Base-by-base conservation (phyloP, 1,284 basidiomycete genomes). In the Pseudozyma sp. region DNA sequence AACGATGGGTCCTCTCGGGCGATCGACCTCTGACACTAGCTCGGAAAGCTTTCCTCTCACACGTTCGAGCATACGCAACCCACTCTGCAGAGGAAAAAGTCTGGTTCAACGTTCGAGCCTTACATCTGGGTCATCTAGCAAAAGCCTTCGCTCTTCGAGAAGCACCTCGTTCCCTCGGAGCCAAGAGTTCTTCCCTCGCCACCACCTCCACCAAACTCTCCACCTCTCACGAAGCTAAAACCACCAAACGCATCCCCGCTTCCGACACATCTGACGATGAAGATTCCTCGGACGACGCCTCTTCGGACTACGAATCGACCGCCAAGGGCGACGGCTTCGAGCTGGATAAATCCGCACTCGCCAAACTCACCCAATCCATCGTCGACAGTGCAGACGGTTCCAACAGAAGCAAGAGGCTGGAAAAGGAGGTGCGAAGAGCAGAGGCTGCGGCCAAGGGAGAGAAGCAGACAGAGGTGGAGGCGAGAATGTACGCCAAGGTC, bases 81-180 rank as follows among this genome's bases (percentile, higher is more conserved):
- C 97, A 99, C 86, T 95, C 96, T 0, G 89, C 92, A 5, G 90
- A 91, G 68, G 97, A 99, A 85, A 98, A 98, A 80, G 90, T 92
- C 69, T 93, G 97, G 64, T 99, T 99, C 87, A 94, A 97, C 85
- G 90, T 97, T 58, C 91, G 92, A 35, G 89, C 94, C 77, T 87
- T 99, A 9, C 97, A 99, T 83, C 89, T 97, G 43, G 97, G 97
- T 1, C 97, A 99, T 87, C 86, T 99, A 24, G 96, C 97, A 40
- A 99, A 99, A 85, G 90, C 94, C 0, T 99, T 99, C 82, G 94
- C 94, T 0, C 88, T 99, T 54, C 91, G 97, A 39, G 96, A 98
- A 69, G 93, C 96, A 1, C 97, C 97, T 0, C 91, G 88, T 33
- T 86, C 89, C 2, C 88, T 94, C 46, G 68, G 73, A 19, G 62